These are phyloP conservation scores for Tuber magnatum DNA, from an alignment of 495 filamentous ascomycete genomes.

Conservation along the genomic window DNA sequence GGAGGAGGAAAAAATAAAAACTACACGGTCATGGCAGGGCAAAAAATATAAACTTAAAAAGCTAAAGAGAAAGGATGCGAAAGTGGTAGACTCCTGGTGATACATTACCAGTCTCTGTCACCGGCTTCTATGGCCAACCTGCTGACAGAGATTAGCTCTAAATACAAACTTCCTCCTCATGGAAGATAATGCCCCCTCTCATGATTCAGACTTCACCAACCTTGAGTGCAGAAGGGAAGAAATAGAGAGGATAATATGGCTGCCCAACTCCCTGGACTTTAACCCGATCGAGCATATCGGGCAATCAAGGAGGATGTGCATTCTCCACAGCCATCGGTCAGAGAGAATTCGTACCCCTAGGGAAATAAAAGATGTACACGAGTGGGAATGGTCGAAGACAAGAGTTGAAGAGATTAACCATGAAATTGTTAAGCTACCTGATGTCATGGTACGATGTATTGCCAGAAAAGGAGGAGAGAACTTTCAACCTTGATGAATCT, in stretches of 20 bases:
- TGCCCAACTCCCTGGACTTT: slow-evolving; percentile 11
- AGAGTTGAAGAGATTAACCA: too few species aligned
- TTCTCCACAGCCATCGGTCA: not conserved
- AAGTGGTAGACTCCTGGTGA: not conserved
- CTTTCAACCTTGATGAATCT: too few species aligned
- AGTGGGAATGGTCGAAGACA: too few species aligned
- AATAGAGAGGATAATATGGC: slow-evolving; percentile 10
- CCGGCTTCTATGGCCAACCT: slow-evolving; percentile 8
- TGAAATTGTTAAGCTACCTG: too few species aligned
- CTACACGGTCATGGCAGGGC: not conserved
- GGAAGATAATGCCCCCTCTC: not conserved
- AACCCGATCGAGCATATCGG: slow-evolving; percentile 15
- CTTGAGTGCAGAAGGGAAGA: slow-evolving; percentile 7
- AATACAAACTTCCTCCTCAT: slow-evolving; percentile 6
- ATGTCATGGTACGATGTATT: too few species aligned
- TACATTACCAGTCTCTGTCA: slow-evolving; percentile 3
- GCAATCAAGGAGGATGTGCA: not conserved
- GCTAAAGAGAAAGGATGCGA: not conserved
- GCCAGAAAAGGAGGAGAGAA: too few species aligned
- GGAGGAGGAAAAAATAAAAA: not conserved
- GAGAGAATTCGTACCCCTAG: not conserved
- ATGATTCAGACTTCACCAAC: slow-evolving; percentile 11
- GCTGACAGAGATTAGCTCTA: not conserved
- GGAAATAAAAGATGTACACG: too few species aligned
- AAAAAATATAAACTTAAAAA: slow-evolving; percentile 13